phyloP scores from a whole-genome alignment of 768 basidiomycete genomes.

The Russula dissimulans region DNA sequence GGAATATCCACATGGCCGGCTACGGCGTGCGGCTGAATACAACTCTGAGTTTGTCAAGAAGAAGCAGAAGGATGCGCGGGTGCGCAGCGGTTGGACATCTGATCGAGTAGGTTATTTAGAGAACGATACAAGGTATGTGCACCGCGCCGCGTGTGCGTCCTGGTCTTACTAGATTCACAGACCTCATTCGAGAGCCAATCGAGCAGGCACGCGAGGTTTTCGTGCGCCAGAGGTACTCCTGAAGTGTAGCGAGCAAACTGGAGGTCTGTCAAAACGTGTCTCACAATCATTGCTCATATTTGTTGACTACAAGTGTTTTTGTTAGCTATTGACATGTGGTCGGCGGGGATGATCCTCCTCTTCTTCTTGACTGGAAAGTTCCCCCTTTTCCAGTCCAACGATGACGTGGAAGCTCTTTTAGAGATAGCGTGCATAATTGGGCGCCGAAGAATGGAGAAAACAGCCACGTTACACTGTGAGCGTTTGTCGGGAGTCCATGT shows the following conservation, averaged over 20 bases:
- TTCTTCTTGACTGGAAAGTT: slow-evolving; percentile 91
- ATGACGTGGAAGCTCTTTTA: slow-evolving; percentile 93
- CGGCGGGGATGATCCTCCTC: slow-evolving; percentile 83
- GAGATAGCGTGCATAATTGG: slow-evolving; percentile 89
- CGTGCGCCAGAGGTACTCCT: slow-evolving; percentile 93
- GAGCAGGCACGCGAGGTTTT: slow-evolving; percentile 95
- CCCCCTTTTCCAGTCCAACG: slow-evolving; percentile 86
- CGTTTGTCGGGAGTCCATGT: not conserved
- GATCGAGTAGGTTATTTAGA: slow-evolving; percentile 74
- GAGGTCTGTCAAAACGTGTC: slow-evolving; percentile 45
- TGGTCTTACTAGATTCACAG: slow-evolving; percentile 28
- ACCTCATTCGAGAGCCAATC: slow-evolving; percentile 83
- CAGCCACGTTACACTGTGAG: slow-evolving; percentile 81
- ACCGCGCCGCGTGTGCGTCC: not conserved
- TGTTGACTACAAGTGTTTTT: slow-evolving; percentile 7
- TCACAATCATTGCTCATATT: not conserved
- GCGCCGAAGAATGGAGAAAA: slow-evolving; percentile 68
- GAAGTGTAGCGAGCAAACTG: slow-evolving; percentile 89
- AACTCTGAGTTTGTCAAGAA: slow-evolving; percentile 42
- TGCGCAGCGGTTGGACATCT: slow-evolving; percentile 41
- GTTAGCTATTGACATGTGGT: slow-evolving; percentile 94
- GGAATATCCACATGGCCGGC: slow-evolving; percentile 60
- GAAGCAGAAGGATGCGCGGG: slow-evolving; percentile 51
- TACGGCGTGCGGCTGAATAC: slow-evolving; percentile 36
- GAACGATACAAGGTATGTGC: slow-evolving; percentile 57